Percentiles rank a stretch among this genome's conserved stretches.
phyloP scores from a whole-genome alignment of 129 eudicot genomes.

The Lactuca saligna region DNA sequence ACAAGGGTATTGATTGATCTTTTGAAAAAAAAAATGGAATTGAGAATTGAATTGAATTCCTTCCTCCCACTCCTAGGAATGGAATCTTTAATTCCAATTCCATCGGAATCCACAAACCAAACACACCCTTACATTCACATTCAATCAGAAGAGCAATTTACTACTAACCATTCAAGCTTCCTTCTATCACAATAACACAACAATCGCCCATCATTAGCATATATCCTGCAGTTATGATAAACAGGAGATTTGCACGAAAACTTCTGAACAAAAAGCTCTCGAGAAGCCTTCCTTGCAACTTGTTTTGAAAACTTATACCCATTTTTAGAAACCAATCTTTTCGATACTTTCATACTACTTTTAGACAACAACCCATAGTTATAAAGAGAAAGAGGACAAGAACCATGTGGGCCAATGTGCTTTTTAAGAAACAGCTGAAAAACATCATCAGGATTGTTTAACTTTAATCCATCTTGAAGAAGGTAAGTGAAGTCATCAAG shows the following conservation, averaged over 20 bases:
- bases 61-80: neutral
- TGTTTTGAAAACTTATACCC: conserved; percentile 49
- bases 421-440: conserved; percentile 43
- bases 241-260: conserved; percentile 97
- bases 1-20: too few species aligned
- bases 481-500: conserved; percentile 52
- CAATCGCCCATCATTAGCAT: conserved; percentile 89
- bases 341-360: conserved; percentile 39
- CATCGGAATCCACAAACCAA: neutral
- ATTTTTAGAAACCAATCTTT: conserved; percentile 39
- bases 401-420: conserved; percentile 69
- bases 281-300: conserved; percentile 66
- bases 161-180: conserved; percentile 88
- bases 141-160: neutral
- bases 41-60: too few species aligned
- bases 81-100: neutral
- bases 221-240: conserved; percentile 93
- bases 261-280: conserved; percentile 83
- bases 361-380: conserved; percentile 69
- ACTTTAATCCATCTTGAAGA: conserved; percentile 39
- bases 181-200: conserved; percentile 90
- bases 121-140: neutral
- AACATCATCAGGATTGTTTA: conserved; percentile 42
- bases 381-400: conserved; percentile 71
- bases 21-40: too few species aligned